Evolutionary conservation across 192 early-diverging fungal species (phyloP).

Genomic region (Coemansia aciculifera): DNA sequence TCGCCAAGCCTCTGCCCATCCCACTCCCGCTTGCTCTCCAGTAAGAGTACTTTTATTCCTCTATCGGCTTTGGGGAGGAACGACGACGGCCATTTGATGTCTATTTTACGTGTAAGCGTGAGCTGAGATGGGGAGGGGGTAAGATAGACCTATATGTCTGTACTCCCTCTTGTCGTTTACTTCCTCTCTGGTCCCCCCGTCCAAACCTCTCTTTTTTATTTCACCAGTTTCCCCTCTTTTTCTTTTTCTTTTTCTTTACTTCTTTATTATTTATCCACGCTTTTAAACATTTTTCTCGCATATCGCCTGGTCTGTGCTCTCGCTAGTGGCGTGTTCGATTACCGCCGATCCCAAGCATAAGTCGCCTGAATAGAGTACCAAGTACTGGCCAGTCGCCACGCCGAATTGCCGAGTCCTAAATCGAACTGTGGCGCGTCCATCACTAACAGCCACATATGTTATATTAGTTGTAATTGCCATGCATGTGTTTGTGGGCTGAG

Average conservation of each 20-base stretch:
- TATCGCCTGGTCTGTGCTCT: not conserved
- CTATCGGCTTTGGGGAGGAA: not conserved
- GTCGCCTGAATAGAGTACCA: conserved; percentile 62
- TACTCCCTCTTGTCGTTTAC: not conserved
- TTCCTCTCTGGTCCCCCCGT: not conserved
- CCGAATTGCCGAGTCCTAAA: conserved; percentile 62
- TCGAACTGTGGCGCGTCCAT: conserved; percentile 30
- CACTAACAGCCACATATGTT: not conserved
- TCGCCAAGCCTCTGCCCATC: conserved; percentile 40
- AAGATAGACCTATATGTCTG: not conserved
- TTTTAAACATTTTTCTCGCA: conserved; percentile 11
- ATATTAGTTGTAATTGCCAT: not conserved
- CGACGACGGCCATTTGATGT: not conserved
- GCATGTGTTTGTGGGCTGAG: not conserved
- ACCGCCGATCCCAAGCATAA: conserved; percentile 67
- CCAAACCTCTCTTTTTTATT: not conserved
- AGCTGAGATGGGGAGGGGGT: not conserved
- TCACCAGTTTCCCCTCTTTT: conserved; percentile 16
- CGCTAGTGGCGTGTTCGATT: conserved; percentile 29
- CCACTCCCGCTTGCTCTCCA: conserved; percentile 51
- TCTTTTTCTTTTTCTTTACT: conserved; percentile 9
- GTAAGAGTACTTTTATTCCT: conserved; percentile 4
- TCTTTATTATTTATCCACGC: conserved; percentile 18
- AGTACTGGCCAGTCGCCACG: conserved; percentile 63
- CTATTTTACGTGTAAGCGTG: not conserved